phyloP scores from a whole-genome alignment of 2,329 filamentous ascomycete genomes.

The Pseudogymnoascus sp. region DNA sequence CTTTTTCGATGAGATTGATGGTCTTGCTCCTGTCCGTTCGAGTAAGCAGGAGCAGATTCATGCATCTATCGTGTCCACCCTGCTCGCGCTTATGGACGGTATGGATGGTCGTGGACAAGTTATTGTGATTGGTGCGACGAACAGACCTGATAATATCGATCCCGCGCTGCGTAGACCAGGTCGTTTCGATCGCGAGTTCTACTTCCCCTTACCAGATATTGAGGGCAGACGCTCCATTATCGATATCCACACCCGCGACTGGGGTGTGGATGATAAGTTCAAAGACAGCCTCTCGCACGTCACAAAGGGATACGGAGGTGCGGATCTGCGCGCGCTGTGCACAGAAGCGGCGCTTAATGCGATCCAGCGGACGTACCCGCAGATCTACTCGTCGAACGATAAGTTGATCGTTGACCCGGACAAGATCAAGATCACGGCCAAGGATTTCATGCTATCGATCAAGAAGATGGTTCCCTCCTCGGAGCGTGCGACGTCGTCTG shows the following conservation, averaged over 20 bases:
- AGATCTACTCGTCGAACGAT: constrained; percentile 86
- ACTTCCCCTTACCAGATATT: constrained; percentile 84
- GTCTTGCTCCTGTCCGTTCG: constrained; percentile 87
- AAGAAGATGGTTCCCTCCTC: constrained; percentile 96
- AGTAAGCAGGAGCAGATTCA: constrained; percentile 99
- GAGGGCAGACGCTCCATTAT: constrained; percentile 78
- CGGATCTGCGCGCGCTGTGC: constrained; percentile 85
- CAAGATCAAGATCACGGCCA: constrained; percentile 78
- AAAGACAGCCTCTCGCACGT: constrained; percentile 77
- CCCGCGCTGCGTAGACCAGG: constrained; percentile 90
- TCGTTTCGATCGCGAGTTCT: constrained; percentile 95
- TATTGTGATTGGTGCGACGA: constrained; percentile 97
- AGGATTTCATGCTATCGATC: constrained; percentile 94
- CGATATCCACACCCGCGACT: constrained; percentile 90
- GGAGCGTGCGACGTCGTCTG: constrained; percentile 78
- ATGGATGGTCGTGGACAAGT: constrained; percentile 98
- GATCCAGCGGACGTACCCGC: constrained; percentile 89
- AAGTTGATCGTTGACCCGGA: constrained; percentile 83
- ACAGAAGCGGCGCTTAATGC: constrained; percentile 94
- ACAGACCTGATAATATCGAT: constrained; percentile 92
- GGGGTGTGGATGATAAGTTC: constrained; percentile 74
- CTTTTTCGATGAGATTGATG: constrained; percentile 99
- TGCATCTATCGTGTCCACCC: constrained; percentile 89
- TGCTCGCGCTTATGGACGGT: constrained; percentile 92
- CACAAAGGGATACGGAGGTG: constrained; percentile 95